Evolutionary conservation across 2,329 filamentous ascomycete genomes (phyloP).

Genomic region (Neofusicoccum laricinum): DNA sequence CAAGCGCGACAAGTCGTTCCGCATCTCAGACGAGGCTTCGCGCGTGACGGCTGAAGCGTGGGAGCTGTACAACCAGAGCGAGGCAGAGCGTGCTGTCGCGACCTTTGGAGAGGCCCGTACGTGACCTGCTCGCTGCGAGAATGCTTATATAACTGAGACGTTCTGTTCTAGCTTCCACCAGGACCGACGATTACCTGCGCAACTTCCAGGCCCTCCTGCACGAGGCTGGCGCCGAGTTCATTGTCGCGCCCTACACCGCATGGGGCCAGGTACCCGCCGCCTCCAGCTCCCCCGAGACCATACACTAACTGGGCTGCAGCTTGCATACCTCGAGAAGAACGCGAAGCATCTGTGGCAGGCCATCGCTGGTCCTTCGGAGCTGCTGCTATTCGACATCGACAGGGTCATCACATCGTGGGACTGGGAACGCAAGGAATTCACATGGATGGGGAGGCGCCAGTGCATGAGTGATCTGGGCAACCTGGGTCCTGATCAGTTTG

Average conservation of each 20-base stretch:
- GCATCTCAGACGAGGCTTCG: slow-evolving; percentile 60
- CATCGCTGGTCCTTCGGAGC: slow-evolving; percentile 79
- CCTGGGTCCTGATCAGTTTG: slow-evolving; percentile 69
- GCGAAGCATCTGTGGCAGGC: slow-evolving; percentile 67
- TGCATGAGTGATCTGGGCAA: slow-evolving; percentile 65
- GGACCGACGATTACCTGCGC: slow-evolving; percentile 65
- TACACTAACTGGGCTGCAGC: slow-evolving; percentile 46
- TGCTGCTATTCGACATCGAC: slow-evolving; percentile 80
- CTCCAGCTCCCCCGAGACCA: slow-evolving; percentile 18
- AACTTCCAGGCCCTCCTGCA: slow-evolving; percentile 73
- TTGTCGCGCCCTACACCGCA: slow-evolving; percentile 84
- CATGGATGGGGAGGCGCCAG: slow-evolving; percentile 62
- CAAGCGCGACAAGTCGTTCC: slow-evolving; percentile 65
- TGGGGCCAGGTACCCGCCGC: slow-evolving; percentile 71
- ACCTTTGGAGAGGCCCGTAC: slow-evolving; percentile 83
- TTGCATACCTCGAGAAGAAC: slow-evolving; percentile 74
- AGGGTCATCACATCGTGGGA: slow-evolving; percentile 69
- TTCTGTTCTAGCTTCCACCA: slow-evolving; percentile 1
- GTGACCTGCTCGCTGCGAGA: background rate
- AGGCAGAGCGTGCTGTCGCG: slow-evolving; percentile 75
- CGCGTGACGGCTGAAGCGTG: slow-evolving; percentile 76
- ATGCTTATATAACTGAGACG: too few species aligned
- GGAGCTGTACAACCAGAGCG: slow-evolving; percentile 77
- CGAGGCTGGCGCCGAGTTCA: slow-evolving; percentile 67
- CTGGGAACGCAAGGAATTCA: slow-evolving; percentile 66